phyloP scores from a whole-genome alignment of 352 stramenopile genomes.

The Halophytophthora polymorphica region DNA sequence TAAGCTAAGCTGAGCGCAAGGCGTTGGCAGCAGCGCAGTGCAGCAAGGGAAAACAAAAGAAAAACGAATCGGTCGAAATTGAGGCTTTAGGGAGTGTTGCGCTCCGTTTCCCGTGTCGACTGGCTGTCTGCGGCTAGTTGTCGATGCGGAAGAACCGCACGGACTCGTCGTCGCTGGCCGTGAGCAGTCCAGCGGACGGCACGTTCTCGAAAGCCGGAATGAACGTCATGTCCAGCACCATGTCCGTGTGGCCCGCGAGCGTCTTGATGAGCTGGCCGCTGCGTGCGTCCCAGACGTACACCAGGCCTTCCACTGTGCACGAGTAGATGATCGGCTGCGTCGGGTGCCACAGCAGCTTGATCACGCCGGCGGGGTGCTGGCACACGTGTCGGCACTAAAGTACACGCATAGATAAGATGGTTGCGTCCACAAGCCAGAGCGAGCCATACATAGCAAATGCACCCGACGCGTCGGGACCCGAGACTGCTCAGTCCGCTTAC shows the following conservation, averaged over 20 bases:
- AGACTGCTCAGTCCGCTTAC: no score
- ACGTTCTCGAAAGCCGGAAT: slow-evolving; percentile 41
- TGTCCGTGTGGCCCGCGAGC: slow-evolving; percentile 88
- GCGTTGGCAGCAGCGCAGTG: no score
- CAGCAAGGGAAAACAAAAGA: not conserved
- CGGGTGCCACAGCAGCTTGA: slow-evolving; percentile 90
- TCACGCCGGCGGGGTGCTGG: slow-evolving; percentile 85
- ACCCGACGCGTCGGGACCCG: no score
- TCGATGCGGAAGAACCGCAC: slow-evolving; percentile 69
- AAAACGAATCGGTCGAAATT: slow-evolving; percentile 1
- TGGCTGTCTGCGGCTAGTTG: slow-evolving; percentile 28
- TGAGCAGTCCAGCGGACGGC: slow-evolving; percentile 59
- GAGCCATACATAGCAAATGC: not conserved
- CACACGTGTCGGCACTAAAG: slow-evolving; percentile 84
- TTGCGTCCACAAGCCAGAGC: slow-evolving; percentile 4
- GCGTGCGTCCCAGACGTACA: slow-evolving; percentile 92
- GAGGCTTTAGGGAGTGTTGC: slow-evolving; percentile 2
- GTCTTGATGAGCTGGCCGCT: slow-evolving; percentile 74
- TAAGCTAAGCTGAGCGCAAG: no score
- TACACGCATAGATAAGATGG: slow-evolving; percentile 3
- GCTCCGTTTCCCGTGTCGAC: slow-evolving; percentile 3
- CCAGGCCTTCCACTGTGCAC: slow-evolving; percentile 81
- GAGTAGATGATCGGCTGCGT: slow-evolving; percentile 84
- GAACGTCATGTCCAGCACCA: slow-evolving; percentile 90
- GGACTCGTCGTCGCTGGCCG: slow-evolving; percentile 78